Evolutionary conservation across 371 early-diverging fungal species (phyloP).

Genomic region (Mortierella sp.): DNA sequence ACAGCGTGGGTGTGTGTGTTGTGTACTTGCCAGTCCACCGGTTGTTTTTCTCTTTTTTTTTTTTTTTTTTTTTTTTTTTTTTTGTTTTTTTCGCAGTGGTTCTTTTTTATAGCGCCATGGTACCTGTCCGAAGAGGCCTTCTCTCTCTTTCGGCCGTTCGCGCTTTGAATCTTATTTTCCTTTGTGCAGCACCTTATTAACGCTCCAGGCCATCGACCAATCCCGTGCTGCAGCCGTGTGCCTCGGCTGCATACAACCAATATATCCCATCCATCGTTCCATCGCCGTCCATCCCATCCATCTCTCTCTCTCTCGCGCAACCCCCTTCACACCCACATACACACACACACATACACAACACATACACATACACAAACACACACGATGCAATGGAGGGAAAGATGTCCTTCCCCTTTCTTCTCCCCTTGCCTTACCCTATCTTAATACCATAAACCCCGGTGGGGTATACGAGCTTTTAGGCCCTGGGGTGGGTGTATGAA

Average conservation of each 20-base stretch:
- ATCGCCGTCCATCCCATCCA: background rate
- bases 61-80: background rate
- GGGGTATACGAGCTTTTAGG: too few species aligned
- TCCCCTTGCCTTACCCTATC: too few species aligned
- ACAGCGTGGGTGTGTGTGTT: too few species aligned
- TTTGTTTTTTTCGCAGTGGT: background rate
- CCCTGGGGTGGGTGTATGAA: too few species aligned
- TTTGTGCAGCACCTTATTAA: background rate
- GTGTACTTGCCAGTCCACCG: background rate
- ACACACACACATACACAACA: background rate
- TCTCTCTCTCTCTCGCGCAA: background rate
- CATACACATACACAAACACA: too few species aligned
- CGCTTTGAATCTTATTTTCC: conserved; percentile 20
- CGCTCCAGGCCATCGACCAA: background rate
- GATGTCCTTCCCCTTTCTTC: too few species aligned
- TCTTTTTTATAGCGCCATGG: background rate
- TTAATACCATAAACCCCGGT: too few species aligned
- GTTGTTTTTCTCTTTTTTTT: background rate
- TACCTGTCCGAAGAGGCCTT: background rate
- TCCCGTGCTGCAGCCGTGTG: too few species aligned
- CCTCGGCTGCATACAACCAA: too few species aligned
- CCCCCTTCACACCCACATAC: background rate
- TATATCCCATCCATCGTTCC: too few species aligned
- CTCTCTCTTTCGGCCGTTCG: conserved; percentile 4
- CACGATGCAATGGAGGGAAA: too few species aligned